Evolutionary conservation across 23 red algal species (phyloP), one percentile per base, ranked within the genome.

Genomic region (Gracilaria domingensis): DNA sequence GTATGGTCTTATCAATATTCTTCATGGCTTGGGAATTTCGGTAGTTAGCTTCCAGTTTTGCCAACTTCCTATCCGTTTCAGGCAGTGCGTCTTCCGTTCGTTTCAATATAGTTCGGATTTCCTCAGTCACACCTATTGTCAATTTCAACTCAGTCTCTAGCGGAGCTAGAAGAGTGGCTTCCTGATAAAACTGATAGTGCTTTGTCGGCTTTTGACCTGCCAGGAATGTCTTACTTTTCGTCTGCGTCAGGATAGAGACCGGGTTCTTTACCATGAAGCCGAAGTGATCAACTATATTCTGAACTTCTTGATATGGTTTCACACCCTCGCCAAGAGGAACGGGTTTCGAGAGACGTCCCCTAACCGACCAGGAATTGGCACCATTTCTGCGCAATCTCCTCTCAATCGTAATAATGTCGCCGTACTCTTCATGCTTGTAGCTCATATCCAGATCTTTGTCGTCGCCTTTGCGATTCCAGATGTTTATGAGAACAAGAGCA

Each of bases 221-320:
- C 34, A 98, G 75, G 56, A 96, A 96, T 33, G 91, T 59, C 71
- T 98, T 98, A 16, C 87, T 95, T 56, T 95, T 95, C 13, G 81
- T 84, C 80, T 98, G 97, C 12, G 97, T 95, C n/a, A 98, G 44
- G 80, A 98, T 81, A 25, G 97, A 86, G 56, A 94, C 81, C 17
- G 97, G 97, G 64, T 95, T 98, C 28, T 91, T 79, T 29, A 98
- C 93, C 83, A 93, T 89, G 54, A 98, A 91, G 57, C 86, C 86
- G 84, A 95, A 98, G 48, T 96, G 94, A 60, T 95, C 93, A 44
- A 84, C 33, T 32, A 98, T 94, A 66, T 79, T 84, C 24, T 77
- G 59, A 24, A 98, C 67, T 74, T 98, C 97, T 28, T 80, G 77
- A 51, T 77, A 39, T 20, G 89, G 67, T 39, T 85, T 95, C 13